A percentile compares a stretch with the other conserved stretches of the same genome.
These are phyloP conservation scores for Crithidia bombi DNA, from an alignment of 208 protist species.

Conservation along the genomic window DNA sequence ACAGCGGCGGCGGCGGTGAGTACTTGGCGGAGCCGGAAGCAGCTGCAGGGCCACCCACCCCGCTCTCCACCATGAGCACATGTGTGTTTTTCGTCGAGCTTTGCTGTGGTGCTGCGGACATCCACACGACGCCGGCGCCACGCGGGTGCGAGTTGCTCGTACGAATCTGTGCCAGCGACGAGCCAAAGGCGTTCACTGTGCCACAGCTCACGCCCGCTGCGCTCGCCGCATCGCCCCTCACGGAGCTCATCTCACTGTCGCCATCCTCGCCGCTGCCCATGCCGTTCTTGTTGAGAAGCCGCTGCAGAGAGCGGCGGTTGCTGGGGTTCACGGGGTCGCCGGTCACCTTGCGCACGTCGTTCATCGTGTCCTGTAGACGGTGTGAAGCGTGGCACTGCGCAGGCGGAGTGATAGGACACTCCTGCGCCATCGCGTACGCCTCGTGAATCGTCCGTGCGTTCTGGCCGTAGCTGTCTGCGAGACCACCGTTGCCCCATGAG, in stretches of 20 bases:
- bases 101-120: constrained; percentile 7
- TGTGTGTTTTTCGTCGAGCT: constrained; percentile 24
- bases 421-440: constrained; percentile 64
- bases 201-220: constrained; percentile 9
- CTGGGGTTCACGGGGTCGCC: constrained; percentile 66
- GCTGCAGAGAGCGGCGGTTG: constrained; percentile 49
- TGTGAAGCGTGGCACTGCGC: constrained; percentile 78
- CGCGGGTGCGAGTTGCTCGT: constrained; percentile 58
- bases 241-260: constrained; percentile 10
- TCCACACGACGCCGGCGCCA: constrained; percentile 86
- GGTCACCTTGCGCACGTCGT: constrained; percentile 63
- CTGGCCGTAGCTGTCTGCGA: constrained; percentile 14
- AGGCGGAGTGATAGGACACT: constrained; percentile 70
- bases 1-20: constrained; percentile 18
- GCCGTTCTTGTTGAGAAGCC: constrained; percentile 36
- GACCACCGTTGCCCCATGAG: constrained; percentile 14
- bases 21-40: constrained; percentile 14
- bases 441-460: constrained; percentile 51
- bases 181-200: constrained; percentile 39
- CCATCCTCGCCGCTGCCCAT: constrained; percentile 11
- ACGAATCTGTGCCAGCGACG: constrained; percentile 51
- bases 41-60: neutral
- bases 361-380: constrained; percentile 75
- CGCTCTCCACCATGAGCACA: constrained; percentile 8
- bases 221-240: neutral